These are phyloP conservation scores for Pestalotiopsis sp. DNA, from an alignment of 2,329 filamentous ascomycete species.

Conservation along the genomic window DNA sequence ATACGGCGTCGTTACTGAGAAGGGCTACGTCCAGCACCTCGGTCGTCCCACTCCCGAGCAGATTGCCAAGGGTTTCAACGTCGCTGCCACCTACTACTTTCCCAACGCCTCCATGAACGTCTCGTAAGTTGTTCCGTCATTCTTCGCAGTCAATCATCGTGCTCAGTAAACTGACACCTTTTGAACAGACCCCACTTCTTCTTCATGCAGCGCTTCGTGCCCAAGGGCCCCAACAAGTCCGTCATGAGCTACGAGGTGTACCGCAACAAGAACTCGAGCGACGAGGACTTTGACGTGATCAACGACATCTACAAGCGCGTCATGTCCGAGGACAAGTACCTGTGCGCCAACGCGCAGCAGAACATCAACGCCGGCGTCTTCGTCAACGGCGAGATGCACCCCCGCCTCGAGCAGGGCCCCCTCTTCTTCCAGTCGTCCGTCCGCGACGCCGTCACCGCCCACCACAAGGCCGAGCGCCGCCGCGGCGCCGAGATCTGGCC, in stretches of 20 bases:
- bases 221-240: conserved; percentile 50
- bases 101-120: conserved; percentile 54
- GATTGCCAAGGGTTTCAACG: conserved; percentile 45
- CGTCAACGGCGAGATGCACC: conserved; percentile 65
- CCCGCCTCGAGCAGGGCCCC: conserved; percentile 60
- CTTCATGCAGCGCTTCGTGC: conserved; percentile 65
- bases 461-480: conserved; percentile 48
- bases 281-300: conserved; percentile 60
- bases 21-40: conserved; percentile 53
- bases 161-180: not conserved
- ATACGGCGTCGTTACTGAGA: conserved; percentile 54
- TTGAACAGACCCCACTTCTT: conserved; percentile 58
- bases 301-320: conserved; percentile 64
- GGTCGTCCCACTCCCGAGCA: conserved; percentile 50
- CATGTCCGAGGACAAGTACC: conserved; percentile 66
- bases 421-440: conserved; percentile 58
- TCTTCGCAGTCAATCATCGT: not conserved
- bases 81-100: conserved; percentile 51
- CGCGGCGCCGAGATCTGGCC: conserved; percentile 55
- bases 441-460: conserved; percentile 49
- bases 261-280: conserved; percentile 61
- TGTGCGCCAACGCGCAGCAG: conserved; percentile 61
- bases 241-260: conserved; percentile 66
- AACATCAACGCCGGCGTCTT: conserved; percentile 66
- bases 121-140: conserved; percentile 40